Evolutionary conservation across 2,329 filamentous ascomycete species (phyloP), one percentile per base, ranked within the genome.

Genomic region (Claviceps arundinis): DNA sequence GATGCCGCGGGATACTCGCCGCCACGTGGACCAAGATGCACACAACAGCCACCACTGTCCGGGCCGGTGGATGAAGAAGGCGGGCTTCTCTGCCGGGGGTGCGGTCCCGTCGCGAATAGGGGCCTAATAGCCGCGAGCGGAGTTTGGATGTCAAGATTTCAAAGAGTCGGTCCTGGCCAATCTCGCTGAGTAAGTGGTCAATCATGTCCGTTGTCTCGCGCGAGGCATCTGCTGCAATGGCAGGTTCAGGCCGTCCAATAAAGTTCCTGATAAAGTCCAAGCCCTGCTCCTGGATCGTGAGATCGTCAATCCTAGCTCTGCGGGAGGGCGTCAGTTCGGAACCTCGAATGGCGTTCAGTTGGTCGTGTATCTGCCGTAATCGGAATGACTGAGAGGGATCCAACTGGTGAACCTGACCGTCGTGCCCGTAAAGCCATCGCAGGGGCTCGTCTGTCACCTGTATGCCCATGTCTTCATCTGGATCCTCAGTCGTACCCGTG

Each of bases 241-340:
- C 59, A 66, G 72, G 55, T 14, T 67, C 65, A 7, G 68, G 64
- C 48, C 83, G 80, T 53, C 84, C 85, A 58, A 96, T 87, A 37
- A 97, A 73, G 66, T 98, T 98, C 51, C 91, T 80, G 56, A 98
- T 81, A 59, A 97, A 85, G 60, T 94, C 85, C 17, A 97, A 78
- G 0, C 85, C 87, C 67, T 97, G 90, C 64, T 95, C 89, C 68
- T 97, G 91, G 30, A 96, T 86, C 2, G 84, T 83, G 40, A 90
- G 74, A 57, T 94, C 87, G 57, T 95, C 86, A 57, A 82, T 82
- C 50, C 84, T 79, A 17, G 84, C 81, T 62, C 83, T 83, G 34
- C 82, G 76, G 24, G 76, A 73, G 22, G 82, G 78, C 56, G 86
- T 84, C 46, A 83, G 70, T 62, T 93, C 87, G 14, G 77, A 73